These are phyloP conservation scores for Cardamine chenopodiifolia DNA, from an alignment of 345 rosid genomes.

Conservation along the genomic window DNA sequence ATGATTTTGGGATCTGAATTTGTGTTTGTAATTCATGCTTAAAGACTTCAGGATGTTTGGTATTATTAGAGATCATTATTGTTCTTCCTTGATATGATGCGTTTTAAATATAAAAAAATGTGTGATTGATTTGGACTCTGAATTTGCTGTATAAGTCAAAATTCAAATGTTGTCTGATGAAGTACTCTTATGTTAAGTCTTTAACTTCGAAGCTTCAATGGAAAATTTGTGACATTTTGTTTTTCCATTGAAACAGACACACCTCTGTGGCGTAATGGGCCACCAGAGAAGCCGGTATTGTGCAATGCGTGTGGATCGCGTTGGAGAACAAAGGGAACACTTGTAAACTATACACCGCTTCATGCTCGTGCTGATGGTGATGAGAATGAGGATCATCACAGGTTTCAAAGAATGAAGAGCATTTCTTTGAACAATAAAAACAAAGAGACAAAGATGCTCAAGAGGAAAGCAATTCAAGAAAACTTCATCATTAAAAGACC, in stretches of 20 bases:
- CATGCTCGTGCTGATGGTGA: constrained; percentile 71
- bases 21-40: neutral
- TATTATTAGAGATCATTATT: constrained; percentile 15
- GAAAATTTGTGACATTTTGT: constrained; percentile 22
- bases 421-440: constrained; percentile 53
- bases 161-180: constrained; percentile 12
- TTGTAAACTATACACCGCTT: constrained; percentile 82
- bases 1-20: constrained; percentile 18
- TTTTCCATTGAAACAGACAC: constrained; percentile 57
- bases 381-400: constrained; percentile 58
- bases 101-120: neutral
- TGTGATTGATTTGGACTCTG: constrained; percentile 15
- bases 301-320: constrained; percentile 99
- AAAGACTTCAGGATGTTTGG: constrained; percentile 18
- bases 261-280: constrained; percentile 97
- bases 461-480: constrained; percentile 72
- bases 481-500: constrained; percentile 47
- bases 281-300: constrained; percentile 94
- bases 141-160: neutral
- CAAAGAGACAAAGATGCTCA: constrained; percentile 67
- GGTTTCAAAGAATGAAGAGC: constrained; percentile 60
- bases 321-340: constrained; percentile 88
- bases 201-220: neutral
- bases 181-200: constrained; percentile 7
- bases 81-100: constrained; percentile 7